Percentiles rank a stretch among this genome's conserved stretches.
phyloP scores from a whole-genome alignment of 1,284 basidiomycete genomes.

The Exobasidium cylindrosporum region DNA sequence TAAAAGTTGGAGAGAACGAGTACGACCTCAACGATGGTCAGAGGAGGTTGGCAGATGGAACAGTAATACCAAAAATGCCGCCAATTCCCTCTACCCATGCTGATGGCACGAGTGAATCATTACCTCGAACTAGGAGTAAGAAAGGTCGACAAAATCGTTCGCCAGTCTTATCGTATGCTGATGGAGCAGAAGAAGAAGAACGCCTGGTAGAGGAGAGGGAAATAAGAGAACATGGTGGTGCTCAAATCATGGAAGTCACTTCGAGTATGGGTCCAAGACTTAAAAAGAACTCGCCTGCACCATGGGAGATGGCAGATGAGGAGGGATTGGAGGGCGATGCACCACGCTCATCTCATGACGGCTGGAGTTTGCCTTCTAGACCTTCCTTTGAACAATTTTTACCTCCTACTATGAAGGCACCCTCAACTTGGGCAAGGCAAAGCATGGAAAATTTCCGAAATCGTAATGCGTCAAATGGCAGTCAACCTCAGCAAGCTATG shows the following conservation, averaged over 20 bases:
- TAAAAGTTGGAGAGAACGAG: background rate
- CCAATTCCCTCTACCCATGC: constrained; percentile 22
- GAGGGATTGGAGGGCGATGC: constrained; percentile 9
- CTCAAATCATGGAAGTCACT: constrained; percentile 13
- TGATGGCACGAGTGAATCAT: background rate
- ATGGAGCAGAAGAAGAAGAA: constrained; percentile 39
- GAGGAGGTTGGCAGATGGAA: constrained; percentile 30
- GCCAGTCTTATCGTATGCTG: constrained; percentile 36
- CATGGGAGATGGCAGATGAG: constrained; percentile 40
- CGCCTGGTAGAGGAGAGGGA: constrained; percentile 22
- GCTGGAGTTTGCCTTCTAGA: background rate
- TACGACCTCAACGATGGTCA: constrained; percentile 2
- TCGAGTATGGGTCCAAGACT: constrained; percentile 41
- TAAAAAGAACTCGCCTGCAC: constrained; percentile 46
- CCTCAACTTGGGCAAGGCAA: constrained; percentile 9
- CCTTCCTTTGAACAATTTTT: background rate
- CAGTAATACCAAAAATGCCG: constrained; percentile 36
- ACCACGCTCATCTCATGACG: background rate
- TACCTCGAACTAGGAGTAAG: constrained; percentile 9
- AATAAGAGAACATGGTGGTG: constrained; percentile 22
- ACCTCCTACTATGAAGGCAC: background rate
- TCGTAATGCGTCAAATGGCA: background rate
- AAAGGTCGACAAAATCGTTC: constrained; percentile 29
- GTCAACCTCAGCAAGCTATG: background rate
- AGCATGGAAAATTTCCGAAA: constrained; percentile 11